Evolutionary conservation across 116 monocot species (phyloP).

Genomic region (Dioscorea cayenensis): DNA sequence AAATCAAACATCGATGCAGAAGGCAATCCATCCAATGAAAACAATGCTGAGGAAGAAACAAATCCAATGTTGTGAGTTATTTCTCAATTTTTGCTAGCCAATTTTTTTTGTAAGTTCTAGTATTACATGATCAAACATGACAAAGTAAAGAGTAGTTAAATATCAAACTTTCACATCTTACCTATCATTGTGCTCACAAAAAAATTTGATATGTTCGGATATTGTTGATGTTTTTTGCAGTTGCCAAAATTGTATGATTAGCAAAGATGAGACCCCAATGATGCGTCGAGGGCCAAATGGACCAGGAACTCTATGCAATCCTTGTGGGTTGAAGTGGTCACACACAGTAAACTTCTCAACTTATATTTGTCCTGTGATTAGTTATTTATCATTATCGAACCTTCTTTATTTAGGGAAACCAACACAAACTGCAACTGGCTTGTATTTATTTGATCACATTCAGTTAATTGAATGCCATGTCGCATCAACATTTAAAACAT

Average conservation of each 20-base stretch:
- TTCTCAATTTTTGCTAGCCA: neutral
- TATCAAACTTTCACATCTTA: neutral
- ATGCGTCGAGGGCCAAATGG: constrained; percentile 38
- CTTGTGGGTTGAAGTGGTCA: constrained; percentile 48
- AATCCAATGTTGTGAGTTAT: constrained; percentile 15
- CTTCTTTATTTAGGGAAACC: neutral
- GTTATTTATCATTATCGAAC: constrained; percentile 1
- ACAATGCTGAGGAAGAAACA: constrained; percentile 20
- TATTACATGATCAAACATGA: neutral
- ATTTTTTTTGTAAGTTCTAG: neutral
- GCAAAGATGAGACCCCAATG: constrained; percentile 29
- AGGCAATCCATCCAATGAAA: neutral
- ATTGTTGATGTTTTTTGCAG: constrained; percentile 13
- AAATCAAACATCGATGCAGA: constrained; percentile 19
- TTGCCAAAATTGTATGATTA: constrained; percentile 29
- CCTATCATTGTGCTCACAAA: neutral
- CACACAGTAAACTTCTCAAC: constrained; percentile 26
- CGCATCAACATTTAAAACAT: too few relatives aligned
- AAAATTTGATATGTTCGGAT: neutral
- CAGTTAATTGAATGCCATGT: neutral
- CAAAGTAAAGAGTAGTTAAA: neutral
- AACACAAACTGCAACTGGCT: neutral
- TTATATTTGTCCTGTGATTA: neutral
- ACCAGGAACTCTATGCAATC: constrained; percentile 35
- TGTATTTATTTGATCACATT: neutral